phyloP scores from a whole-genome alignment of 192 early-diverging fungal species.

The Oehlia diaphana region DNA sequence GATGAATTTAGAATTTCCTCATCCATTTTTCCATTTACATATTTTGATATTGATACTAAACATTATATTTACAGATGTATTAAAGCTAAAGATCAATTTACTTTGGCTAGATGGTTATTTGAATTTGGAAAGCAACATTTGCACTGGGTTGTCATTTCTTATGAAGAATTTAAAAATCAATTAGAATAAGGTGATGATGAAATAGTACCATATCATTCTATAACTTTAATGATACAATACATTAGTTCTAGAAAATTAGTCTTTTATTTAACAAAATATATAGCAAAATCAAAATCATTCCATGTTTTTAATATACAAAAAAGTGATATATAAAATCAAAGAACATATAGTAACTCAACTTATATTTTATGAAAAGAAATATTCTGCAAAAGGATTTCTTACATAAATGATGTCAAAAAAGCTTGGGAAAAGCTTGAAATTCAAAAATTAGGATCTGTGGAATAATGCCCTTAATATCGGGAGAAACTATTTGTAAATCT shows the following conservation, averaged over 20 bases:
- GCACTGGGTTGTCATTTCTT: too few relatives aligned
- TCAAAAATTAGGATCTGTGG: neutral
- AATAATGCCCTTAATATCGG: conserved; percentile 1
- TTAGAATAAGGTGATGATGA: too few relatives aligned
- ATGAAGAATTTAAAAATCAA: too few relatives aligned
- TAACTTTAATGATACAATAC: neutral
- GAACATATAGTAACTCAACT: neutral
- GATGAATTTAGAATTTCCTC: neutral
- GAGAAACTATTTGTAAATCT: neutral
- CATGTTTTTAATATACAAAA: neutral
- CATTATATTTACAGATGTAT: neutral
- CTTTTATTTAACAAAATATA: neutral
- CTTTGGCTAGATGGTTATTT: too few relatives aligned
- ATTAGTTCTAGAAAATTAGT: neutral
- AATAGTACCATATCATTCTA: neutral
- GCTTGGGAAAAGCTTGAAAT: too few relatives aligned
- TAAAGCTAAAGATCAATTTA: neutral
- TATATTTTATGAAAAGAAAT: too few relatives aligned
- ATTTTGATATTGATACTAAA: too few relatives aligned
- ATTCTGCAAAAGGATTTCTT: too few relatives aligned
- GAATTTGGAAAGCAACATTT: too few relatives aligned
- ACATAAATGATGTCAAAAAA: too few relatives aligned
- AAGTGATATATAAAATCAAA: neutral
- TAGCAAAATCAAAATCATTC: neutral
- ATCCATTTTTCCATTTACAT: too few relatives aligned